Percentiles rank a stretch among this genome's conserved stretches.
These are phyloP conservation scores for Candida easanensis DNA, from an alignment of 805 yeast species.

Conservation along the genomic window DNA sequence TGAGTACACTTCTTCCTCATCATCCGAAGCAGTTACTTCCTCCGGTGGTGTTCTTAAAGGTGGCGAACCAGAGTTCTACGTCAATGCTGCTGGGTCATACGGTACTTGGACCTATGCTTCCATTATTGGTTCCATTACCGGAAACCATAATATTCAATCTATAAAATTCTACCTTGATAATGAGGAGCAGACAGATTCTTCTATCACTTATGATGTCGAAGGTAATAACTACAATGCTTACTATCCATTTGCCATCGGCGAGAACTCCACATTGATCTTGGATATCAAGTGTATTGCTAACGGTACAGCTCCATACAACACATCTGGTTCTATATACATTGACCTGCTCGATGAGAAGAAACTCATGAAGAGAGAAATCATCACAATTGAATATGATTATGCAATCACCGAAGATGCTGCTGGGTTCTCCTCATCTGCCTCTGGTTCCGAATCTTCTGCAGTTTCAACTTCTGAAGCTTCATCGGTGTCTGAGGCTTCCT, in stretches of 20 bases:
- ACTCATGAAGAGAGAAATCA: no score
- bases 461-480: constrained; percentile 2
- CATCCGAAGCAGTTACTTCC: not conserved
- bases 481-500: not conserved
- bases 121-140: not conserved
- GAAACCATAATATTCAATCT: not conserved
- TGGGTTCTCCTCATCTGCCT: not conserved
- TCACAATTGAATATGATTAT: no score
- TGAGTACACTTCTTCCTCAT: not conserved
- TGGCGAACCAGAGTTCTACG: not conserved
- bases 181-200: not conserved
- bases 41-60: constrained; percentile 1
- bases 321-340: no score
- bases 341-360: no score
- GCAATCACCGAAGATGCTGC: no score
- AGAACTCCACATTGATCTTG: not conserved
- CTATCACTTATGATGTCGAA: not conserved
- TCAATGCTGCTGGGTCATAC: not conserved
- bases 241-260: not conserved
- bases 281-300: no score
- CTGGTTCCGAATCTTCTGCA: constrained; percentile 1
- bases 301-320: no score
- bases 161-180: not conserved
- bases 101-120: not conserved
- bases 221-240: not conserved